Conservation (phyloP, 441 rosid species). For the Dalechampia spathulata region DNA sequence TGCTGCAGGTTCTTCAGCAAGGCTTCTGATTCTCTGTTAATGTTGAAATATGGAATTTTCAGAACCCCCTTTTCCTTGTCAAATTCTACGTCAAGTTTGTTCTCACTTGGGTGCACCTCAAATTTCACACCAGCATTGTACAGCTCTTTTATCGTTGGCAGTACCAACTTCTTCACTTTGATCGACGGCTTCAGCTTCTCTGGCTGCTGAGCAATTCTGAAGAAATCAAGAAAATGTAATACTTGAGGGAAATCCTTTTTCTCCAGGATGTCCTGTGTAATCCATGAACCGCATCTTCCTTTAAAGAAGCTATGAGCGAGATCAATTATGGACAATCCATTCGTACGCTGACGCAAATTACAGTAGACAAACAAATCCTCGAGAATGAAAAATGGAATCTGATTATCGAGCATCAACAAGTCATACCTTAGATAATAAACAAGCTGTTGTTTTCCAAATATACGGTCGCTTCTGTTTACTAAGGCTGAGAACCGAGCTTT, state of each 20-base stretch:
- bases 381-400: background rate
- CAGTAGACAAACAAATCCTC: background rate
- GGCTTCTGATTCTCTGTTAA: background rate
- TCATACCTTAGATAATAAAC: background rate
- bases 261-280: background rate
- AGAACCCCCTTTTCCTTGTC: background rate
- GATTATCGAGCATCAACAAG: too few relatives aligned
- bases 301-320: background rate
- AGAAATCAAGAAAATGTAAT: background rate
- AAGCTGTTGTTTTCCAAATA: background rate
- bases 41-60: constrained; percentile 4
- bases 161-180: background rate
- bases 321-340: background rate
- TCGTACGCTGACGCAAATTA: background rate
- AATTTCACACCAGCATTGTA: constrained; percentile 14
- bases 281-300: background rate
- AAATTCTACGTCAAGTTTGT: constrained; percentile 8
- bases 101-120: background rate
- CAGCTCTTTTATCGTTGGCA: background rate
- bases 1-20: constrained; percentile 10
- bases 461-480: background rate
- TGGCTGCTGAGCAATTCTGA: background rate
- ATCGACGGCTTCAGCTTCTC: background rate
- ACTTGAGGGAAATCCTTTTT: background rate
- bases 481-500: background rate